These are phyloP conservation scores for Cochliopodium minus DNA, from an alignment of 208 protist genomes.

Conservation along the genomic window DNA sequence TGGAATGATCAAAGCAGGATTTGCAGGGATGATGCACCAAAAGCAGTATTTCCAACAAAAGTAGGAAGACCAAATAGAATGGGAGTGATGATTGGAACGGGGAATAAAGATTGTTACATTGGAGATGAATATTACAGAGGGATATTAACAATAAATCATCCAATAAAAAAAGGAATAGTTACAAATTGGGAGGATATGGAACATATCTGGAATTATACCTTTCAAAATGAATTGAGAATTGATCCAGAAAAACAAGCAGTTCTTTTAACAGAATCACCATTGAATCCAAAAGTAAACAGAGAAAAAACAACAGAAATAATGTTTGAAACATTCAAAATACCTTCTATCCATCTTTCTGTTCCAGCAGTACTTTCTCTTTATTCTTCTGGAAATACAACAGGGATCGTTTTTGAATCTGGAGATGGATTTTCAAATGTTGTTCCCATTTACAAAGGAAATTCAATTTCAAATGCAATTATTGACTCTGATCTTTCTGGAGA, in stretches of 20 bases:
- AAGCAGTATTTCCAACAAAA: slow-evolving; percentile 52
- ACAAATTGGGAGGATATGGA: slow-evolving; percentile 51
- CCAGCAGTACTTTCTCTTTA: neutral
- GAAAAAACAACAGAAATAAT: neutral
- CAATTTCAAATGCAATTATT: slow-evolving; percentile 24
- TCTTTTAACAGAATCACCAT: neutral
- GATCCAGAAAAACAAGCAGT: slow-evolving; percentile 32
- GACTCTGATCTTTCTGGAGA: slow-evolving; percentile 19
- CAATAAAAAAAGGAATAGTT: slow-evolving; percentile 42
- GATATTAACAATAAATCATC: slow-evolving; percentile 32
- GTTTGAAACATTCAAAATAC: neutral
- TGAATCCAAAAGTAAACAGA: neutral
- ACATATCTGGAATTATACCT: slow-evolving; percentile 48
- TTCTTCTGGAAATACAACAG: neutral
- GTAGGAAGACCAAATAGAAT: slow-evolving; percentile 49
- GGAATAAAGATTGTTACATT: too few species aligned
- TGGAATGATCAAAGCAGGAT: slow-evolving; percentile 53
- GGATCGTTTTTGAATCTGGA: slow-evolving; percentile 40
- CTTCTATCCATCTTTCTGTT: too few species aligned
- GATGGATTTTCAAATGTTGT: slow-evolving; percentile 62
- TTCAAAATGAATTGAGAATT: slow-evolving; percentile 43
- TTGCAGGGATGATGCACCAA: slow-evolving; percentile 56
- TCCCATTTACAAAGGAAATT: slow-evolving; percentile 57
- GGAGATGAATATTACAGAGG: neutral
- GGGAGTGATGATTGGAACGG: too few species aligned